A percentile compares a stretch with the other conserved stretches of the same genome.
Evolutionary conservation across 1,284 basidiomycete species (phyloP).

Genomic region (Ustilago vetiveriae): DNA sequence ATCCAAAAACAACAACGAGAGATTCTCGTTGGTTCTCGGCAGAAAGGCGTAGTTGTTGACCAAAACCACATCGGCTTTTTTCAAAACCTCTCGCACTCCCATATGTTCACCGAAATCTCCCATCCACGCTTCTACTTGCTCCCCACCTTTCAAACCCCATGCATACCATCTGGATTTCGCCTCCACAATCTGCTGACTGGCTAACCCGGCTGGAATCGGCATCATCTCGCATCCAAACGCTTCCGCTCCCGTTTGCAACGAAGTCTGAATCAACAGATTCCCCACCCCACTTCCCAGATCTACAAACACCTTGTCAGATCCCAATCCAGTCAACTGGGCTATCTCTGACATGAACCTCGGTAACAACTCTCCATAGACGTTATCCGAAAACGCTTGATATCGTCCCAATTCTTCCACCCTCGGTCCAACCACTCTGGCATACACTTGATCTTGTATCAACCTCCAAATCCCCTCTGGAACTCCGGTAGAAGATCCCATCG

Average conservation of each 20-base stretch:
- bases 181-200: conserved; percentile 70
- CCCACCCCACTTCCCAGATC: conserved; percentile 73
- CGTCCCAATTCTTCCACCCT: conserved; percentile 69
- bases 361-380: conserved; percentile 69
- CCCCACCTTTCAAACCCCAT: conserved; percentile 70
- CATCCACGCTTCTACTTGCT: conserved; percentile 68
- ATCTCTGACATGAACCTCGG: conserved; percentile 68
- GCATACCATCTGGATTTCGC: conserved; percentile 69
- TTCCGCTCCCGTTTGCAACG: conserved; percentile 70
- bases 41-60: conserved; percentile 71
- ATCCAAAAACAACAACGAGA: conserved; percentile 72
- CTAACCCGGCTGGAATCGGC: conserved; percentile 69
- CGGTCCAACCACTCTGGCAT: conserved; percentile 72
- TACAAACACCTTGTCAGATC: conserved; percentile 67
- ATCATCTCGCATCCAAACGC: conserved; percentile 72
- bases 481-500: conserved; percentile 53
- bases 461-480: conserved; percentile 69
- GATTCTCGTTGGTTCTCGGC: conserved; percentile 70
- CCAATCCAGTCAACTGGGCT: conserved; percentile 64
- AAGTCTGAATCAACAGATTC: conserved; percentile 71
- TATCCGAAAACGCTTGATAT: conserved; percentile 68
- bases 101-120: conserved; percentile 70
- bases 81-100: conserved; percentile 65
- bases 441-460: conserved; percentile 71
- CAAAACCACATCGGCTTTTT: conserved; percentile 71